Base-by-base conservation (phyloP, 345 rosid genomes). In the Turritis glabra region DNA sequence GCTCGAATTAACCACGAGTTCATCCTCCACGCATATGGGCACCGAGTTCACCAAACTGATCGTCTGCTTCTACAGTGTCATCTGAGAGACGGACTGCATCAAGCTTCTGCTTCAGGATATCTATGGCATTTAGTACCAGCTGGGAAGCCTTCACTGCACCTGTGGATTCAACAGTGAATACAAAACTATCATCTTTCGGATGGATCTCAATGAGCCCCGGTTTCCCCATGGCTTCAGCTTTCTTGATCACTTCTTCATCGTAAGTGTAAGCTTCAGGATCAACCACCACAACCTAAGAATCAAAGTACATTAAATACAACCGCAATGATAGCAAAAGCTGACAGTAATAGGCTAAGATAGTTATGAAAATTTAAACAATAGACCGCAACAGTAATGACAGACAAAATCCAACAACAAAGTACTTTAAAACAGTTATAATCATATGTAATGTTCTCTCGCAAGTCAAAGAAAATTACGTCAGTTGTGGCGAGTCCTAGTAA, bases 11-110 rank as follows among this genome's bases (percentile, higher is more conserved):
- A 57, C 44, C 30, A 56, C 76, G 35, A 29, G 30, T 35, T 32
- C 82, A 92, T 48, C 98, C 99, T 69, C 90, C 99, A 2, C 91
- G 96, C 99, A 92, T 85, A 69, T 95, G 99, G 5, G 96, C 99
- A 58, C 99, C 96, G 8, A 92, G 96, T 80, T 96, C 99, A 26
- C 97, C 99, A 81, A 92, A 96, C 73, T 92, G 99, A 80, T 96
- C 99, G 81, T 92, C 98, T 0, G 96, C 99, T 79, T 92, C 97
- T 1, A 92, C 97, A 3, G 98, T 89, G 77, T 92, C 98, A 11
- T 88, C 97, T 0, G 99, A 90, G 40, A 92, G 86, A 63, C 97
- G 90, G 61, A 95, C 96, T 47, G 96, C 92, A 75, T 92, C 98
- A 70, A 96, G 91, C 85, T 96, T 96, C 69, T 83, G 90, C 79